A percentile compares a stretch with the other conserved stretches of the same genome.
These are phyloP conservation scores for Megacollybia marginata DNA, from an alignment of 768 basidiomycete species.

Conservation along the genomic window DNA sequence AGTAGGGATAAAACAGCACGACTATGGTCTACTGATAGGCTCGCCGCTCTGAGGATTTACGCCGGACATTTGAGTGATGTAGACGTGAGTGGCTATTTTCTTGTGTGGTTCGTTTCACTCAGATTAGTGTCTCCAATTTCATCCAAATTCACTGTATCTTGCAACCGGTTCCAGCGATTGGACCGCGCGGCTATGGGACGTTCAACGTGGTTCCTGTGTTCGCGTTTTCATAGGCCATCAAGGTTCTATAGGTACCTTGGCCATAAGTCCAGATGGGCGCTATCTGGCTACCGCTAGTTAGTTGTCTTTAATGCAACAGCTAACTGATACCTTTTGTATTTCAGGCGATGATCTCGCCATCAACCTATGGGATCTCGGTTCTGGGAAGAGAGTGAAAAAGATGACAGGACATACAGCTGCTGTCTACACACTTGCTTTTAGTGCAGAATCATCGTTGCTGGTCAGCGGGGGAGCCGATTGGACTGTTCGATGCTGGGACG, in stretches of 20 bases:
- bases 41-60: conserved; percentile 81
- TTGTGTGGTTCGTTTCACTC: background rate
- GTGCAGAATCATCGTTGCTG: conserved; percentile 83
- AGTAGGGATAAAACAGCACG: conserved; percentile 92
- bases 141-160: conserved; percentile 95
- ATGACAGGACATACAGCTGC: conserved; percentile 92
- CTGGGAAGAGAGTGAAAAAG: conserved; percentile 91
- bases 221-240: conserved; percentile 96
- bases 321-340: background rate
- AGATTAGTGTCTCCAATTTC: conserved; percentile 83
- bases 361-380: conserved; percentile 93
- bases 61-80: conserved; percentile 96
- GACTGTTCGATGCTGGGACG: conserved; percentile 98
- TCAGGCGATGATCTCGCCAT: conserved; percentile 87
- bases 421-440: conserved; percentile 87
- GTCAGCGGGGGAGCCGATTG: conserved; percentile 91
- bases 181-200: conserved; percentile 96
- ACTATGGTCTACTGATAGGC: conserved; percentile 93
- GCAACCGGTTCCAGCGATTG: conserved; percentile 96
- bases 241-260: conserved; percentile 77
- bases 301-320: conserved; percentile 2
- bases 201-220: conserved; percentile 90
- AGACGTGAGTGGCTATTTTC: conserved; percentile 56
- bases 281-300: conserved; percentile 87
- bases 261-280: conserved; percentile 89